phyloP scores from a whole-genome alignment of 768 basidiomycete species.

The Lyophyllum decastes region DNA sequence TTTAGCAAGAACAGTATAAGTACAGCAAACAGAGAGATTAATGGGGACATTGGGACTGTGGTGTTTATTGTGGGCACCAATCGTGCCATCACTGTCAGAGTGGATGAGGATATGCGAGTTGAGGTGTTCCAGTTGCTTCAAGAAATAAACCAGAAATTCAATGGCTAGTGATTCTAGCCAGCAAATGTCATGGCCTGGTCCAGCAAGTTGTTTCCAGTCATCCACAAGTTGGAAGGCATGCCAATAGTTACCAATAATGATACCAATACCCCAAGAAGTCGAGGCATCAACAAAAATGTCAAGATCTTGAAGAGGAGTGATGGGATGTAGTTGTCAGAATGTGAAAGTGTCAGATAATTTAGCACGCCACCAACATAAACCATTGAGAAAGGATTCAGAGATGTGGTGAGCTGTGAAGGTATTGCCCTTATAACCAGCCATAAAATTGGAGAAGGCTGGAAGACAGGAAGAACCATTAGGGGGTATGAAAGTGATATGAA shows the following conservation, averaged over 20 bases:
- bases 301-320: not conserved
- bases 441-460: slow-evolving; percentile 26
- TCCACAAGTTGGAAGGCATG: slow-evolving; percentile 7
- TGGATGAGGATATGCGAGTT: slow-evolving; percentile 18
- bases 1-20: slow-evolving; percentile 8
- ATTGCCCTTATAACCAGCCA: slow-evolving; percentile 19
- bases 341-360: not conserved
- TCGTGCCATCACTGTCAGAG: slow-evolving; percentile 30
- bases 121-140: not conserved
- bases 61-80: slow-evolving; percentile 25
- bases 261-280: slow-evolving; percentile 26
- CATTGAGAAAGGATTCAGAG: slow-evolving; percentile 16
- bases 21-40: slow-evolving; percentile 11
- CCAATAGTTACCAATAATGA: slow-evolving; percentile 18
- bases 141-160: not conserved
- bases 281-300: slow-evolving; percentile 11
- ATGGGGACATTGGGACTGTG: slow-evolving; percentile 20
- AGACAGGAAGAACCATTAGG: slow-evolving; percentile 19
- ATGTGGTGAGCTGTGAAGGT: slow-evolving; percentile 13
- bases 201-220: slow-evolving; percentile 19
- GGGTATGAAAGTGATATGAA: slow-evolving; percentile 31
- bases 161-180: slow-evolving; percentile 25
- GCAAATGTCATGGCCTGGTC: slow-evolving; percentile 21
- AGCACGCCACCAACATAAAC: slow-evolving; percentile 31
- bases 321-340: not conserved